Evolutionary conservation across 2,329 filamentous ascomycete genomes (phyloP).

Genomic region (Trichoderma sp.): DNA sequence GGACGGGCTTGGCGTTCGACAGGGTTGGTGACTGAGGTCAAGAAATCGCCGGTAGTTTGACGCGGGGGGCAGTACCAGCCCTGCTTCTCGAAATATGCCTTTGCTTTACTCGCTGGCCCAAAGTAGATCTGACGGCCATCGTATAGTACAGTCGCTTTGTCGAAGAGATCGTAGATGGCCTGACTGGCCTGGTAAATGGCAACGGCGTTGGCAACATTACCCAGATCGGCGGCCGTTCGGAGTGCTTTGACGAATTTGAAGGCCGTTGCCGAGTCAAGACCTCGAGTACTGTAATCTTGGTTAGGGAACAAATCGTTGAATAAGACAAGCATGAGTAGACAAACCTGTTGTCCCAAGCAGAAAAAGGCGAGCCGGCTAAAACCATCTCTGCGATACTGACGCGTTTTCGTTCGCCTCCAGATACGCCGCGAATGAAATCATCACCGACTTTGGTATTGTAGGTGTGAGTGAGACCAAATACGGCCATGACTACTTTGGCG

Average conservation of each 20-base stretch:
- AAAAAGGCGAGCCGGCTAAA: constrained; percentile 56
- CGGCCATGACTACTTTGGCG: constrained; percentile 63
- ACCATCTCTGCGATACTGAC: constrained; percentile 79
- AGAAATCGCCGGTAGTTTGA: constrained; percentile 67
- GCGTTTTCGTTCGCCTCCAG: constrained; percentile 71
- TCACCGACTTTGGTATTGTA: constrained; percentile 72
- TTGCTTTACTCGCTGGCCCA: constrained; percentile 58
- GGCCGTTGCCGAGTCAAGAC: constrained; percentile 70
- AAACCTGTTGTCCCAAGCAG: constrained; percentile 65
- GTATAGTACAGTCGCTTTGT: constrained; percentile 72
- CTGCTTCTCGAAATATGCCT: constrained; percentile 62
- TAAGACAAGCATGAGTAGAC: neutral
- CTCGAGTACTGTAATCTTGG: constrained; percentile 50
- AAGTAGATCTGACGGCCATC: constrained; percentile 77
- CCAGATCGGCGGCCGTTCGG: constrained; percentile 61
- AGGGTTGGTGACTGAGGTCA: constrained; percentile 66
- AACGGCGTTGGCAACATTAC: constrained; percentile 59
- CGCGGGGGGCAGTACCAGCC: constrained; percentile 66
- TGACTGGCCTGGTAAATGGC: constrained; percentile 72
- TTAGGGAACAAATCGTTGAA: neutral
- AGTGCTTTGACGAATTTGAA: constrained; percentile 69
- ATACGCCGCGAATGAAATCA: constrained; percentile 68
- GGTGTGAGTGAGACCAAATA: constrained; percentile 70
- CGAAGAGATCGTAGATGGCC: constrained; percentile 68
- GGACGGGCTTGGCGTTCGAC: constrained; percentile 52